A percentile compares a stretch with the other conserved stretches of the same genome.
These are phyloP conservation scores for Venturia nashicola DNA, from an alignment of 2,329 filamentous ascomycete species.

Conservation along the genomic window DNA sequence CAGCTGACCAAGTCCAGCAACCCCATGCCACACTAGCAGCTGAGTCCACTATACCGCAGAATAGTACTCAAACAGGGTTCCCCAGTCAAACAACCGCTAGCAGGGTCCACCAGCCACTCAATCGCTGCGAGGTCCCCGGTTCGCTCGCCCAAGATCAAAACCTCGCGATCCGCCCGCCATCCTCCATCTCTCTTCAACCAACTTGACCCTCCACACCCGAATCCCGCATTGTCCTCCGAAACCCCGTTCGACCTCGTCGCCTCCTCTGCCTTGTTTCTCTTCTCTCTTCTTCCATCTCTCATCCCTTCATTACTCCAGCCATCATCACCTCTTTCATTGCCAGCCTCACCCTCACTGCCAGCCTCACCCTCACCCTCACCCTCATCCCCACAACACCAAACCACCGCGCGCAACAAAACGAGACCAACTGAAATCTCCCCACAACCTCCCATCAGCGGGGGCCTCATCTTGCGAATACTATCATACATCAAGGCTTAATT, in stretches of 20 bases:
- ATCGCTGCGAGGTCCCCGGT: neutral
- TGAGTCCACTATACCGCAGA: no score
- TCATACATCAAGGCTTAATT: neutral
- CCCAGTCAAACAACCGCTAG: neutral
- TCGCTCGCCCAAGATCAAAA: neutral
- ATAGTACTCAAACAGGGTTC: neutral
- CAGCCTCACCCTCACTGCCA: constrained; percentile 1
- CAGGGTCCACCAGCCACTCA: neutral
- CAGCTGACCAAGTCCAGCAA: no score
- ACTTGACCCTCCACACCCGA: neutral
- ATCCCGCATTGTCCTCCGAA: neutral
- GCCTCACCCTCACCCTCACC: constrained; percentile 3
- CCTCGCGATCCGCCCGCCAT: neutral
- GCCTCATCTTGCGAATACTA: neutral
- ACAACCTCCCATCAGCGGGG: neutral
- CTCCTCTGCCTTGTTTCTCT: neutral
- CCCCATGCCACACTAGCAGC: no score
- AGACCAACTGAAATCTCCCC: neutral
- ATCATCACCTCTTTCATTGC: neutral
- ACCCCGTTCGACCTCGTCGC: neutral
- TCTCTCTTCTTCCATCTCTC: neutral
- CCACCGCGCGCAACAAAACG: neutral
- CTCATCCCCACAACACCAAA: neutral
- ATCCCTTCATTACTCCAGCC: neutral
- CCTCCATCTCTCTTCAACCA: neutral